Evolutionary conservation across 495 filamentous ascomycete species (phyloP), one percentile per base, ranked within the genome.

Genomic region (Daldinia decipiens): DNA sequence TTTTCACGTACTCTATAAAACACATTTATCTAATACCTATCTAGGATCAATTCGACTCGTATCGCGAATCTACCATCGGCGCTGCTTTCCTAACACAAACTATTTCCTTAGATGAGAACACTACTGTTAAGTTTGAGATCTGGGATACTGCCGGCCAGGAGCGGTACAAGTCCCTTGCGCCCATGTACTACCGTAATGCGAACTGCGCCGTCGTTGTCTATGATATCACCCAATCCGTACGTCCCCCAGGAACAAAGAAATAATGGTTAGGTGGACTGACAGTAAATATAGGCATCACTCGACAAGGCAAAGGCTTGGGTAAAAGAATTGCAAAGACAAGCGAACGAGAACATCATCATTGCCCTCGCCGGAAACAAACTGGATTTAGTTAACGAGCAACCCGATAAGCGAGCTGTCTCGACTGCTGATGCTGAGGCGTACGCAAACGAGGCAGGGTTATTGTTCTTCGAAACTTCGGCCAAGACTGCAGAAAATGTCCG

Each of bases 231-330:
- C 95, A 98, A 89, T 92, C 96, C 67, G 95, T 99, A 89, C 60
- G 92, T 52, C 56, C 50, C 51, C 34, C 7, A 38, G 24, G 29
- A 72, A 57, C 60, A 58, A 66, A 62, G 51, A 60, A 19, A 38
- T 50, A 13, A 24, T 24, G 24, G 15, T 62, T 61, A 26, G 61
- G 43, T 27, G 13, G 34, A 2, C 52, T 68, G 40, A 68, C 32
- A 43, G 9, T 40, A 34, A 55, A 21, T 51, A 43, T 76, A 99
- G 95, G 87, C 93, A 67, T 98, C 96, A 5, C 84, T 99, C 63
- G 95, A 99, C 82, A 99, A 99, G 84, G 95, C 95, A 63, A 99
- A 99, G 79, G 89, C 93, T 32, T 99, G 95, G 95, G 94, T 99
- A n/a, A 98, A 98, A 81, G 96, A 99, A 76, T 88, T 99, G 38